These are phyloP conservation scores for Rhodamnia rubescens DNA, from an alignment of 345 rosid species.

Conservation along the genomic window DNA sequence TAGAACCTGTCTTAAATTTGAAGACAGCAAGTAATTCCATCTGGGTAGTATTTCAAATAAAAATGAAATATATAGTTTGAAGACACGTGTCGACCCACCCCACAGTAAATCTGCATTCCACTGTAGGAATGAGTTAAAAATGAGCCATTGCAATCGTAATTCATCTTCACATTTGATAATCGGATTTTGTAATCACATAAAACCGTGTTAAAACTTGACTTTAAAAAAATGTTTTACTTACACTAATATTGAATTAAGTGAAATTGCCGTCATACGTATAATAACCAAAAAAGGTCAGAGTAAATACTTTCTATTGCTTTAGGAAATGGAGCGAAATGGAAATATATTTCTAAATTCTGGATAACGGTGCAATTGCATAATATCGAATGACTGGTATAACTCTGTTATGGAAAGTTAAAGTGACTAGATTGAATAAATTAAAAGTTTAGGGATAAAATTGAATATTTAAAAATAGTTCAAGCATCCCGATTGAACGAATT, in stretches of 20 bases:
- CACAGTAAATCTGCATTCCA: neutral
- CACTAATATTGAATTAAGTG: neutral
- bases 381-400: neutral
- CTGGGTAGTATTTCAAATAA: neutral
- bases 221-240: neutral
- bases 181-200: neutral
- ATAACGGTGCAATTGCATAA: neutral
- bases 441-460: accelerated
- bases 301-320: no score
- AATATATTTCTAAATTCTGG: neutral
- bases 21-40: neutral
- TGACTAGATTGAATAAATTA: neutral
- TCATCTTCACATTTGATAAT: neutral
- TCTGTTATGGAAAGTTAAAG: neutral
- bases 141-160: neutral
- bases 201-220: no score
- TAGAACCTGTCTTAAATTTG: no score
- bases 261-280: no score
- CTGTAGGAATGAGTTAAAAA: neutral
- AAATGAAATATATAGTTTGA: neutral
- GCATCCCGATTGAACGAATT: neutral
- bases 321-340: no score
- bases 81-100: neutral
- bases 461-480: neutral
- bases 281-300: no score